Conservation (phyloP, 441 rosid species). For the Brassica balearica region DNA sequence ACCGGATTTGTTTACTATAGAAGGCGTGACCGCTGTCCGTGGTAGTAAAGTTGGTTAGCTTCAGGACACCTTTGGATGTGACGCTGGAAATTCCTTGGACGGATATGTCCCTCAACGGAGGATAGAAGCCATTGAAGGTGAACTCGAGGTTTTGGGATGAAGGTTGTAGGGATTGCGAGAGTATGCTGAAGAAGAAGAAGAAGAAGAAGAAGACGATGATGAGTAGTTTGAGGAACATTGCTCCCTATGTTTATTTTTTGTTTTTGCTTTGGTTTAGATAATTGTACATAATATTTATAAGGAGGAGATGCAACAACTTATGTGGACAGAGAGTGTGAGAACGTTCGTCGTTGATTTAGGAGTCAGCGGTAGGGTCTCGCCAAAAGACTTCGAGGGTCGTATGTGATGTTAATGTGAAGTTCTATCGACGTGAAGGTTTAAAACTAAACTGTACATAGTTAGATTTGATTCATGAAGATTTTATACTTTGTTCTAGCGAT, state of each 20-base stretch:
- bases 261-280: conserved; percentile 3
- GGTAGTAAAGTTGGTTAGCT: conserved; percentile 51
- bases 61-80: conserved; percentile 47
- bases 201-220: conserved; percentile 25
- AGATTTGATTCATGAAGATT: no score
- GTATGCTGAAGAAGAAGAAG: conserved; percentile 17
- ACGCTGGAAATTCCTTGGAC: conserved; percentile 53
- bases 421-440: no score
- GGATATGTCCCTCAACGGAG: conserved; percentile 37
- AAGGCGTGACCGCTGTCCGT: conserved; percentile 49
- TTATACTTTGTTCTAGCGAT: no score
- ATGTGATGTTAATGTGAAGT: no score
- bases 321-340: neutral
- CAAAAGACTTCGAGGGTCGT: neutral
- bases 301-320: neutral
- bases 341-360: neutral
- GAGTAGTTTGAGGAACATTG: conserved; percentile 25
- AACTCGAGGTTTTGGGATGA: conserved; percentile 15
- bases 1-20: conserved; percentile 17
- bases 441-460: no score
- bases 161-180: neutral
- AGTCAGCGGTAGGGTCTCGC: neutral
- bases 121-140: conserved; percentile 10
- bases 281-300: neutral
- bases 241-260: neutral